These are phyloP conservation scores for Raddia distichophylla DNA, from an alignment of 176 grass and related monocot genomes.

Conservation along the genomic window DNA sequence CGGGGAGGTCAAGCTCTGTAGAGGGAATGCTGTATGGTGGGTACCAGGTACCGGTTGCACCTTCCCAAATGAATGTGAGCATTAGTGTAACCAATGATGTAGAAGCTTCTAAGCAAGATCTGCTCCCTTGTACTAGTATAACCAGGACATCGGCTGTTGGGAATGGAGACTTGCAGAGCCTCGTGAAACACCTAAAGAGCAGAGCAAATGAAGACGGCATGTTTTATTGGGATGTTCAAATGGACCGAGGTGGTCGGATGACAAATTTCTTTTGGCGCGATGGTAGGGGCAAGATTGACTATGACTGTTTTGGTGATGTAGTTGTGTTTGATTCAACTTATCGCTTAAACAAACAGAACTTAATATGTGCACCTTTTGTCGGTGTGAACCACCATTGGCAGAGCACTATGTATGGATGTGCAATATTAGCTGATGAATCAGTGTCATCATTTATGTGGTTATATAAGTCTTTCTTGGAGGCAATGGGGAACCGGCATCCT, in stretches of 20 bases:
- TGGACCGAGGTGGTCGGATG: constrained; percentile 59
- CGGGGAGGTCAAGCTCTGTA: constrained; percentile 52
- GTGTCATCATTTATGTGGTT: constrained; percentile 64
- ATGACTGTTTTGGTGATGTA: constrained; percentile 75
- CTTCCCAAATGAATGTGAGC: constrained; percentile 42
- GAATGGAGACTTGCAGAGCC: constrained; percentile 57
- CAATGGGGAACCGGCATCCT: constrained; percentile 66
- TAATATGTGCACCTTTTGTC: constrained; percentile 67
- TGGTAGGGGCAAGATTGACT: constrained; percentile 69
- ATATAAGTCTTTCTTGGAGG: constrained; percentile 77
- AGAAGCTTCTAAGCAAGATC: constrained; percentile 47
- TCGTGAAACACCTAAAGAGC: constrained; percentile 63
- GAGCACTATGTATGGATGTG: constrained; percentile 78
- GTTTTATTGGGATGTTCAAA: constrained; percentile 84
- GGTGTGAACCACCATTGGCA: constrained; percentile 91
- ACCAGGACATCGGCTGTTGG: constrained; percentile 28
- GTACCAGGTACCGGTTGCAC: constrained; percentile 42
- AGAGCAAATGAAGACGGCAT: constrained; percentile 67
- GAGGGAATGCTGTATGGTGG: constrained; percentile 62
- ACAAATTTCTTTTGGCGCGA: constrained; percentile 85
- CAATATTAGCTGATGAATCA: constrained; percentile 64
- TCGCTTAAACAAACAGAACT: constrained; percentile 73
- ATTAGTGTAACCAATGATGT: constrained; percentile 34
- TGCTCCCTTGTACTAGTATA: constrained; percentile 31
- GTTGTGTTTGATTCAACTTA: constrained; percentile 79